Percentiles rank a stretch among this genome's conserved stretches.
These are phyloP conservation scores for Chlorella variabilis DNA, from an alignment of 163 green algal genomes.

Conservation along the genomic window DNA sequence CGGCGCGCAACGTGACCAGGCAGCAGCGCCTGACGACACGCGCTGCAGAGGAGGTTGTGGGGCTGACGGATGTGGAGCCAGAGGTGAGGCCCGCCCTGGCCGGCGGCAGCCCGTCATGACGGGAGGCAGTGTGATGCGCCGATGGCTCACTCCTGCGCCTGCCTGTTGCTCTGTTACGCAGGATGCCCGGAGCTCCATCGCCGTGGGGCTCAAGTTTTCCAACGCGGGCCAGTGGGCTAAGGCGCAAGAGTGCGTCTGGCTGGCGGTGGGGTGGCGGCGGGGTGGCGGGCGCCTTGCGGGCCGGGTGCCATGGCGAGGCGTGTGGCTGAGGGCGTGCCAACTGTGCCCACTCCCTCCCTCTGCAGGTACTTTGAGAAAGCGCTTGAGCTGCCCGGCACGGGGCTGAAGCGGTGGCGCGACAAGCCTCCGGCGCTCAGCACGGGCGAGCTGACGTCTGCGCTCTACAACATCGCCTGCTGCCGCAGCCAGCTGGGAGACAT, in stretches of 20 bases:
- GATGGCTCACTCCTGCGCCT: too few species aligned
- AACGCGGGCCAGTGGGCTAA: constrained; percentile 54
- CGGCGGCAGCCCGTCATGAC: too few species aligned
- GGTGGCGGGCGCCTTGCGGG: too few species aligned
- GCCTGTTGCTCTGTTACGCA: too few species aligned
- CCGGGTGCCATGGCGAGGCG: too few species aligned
- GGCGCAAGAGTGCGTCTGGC: too few species aligned
- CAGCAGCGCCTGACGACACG: neutral
- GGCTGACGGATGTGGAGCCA: neutral
- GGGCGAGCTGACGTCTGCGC: constrained; percentile 74
- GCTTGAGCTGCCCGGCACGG: constrained; percentile 79
- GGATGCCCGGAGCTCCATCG: constrained; percentile 72
- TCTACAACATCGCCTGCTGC: constrained; percentile 92
- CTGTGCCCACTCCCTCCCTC: too few species aligned
- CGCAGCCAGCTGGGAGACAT: constrained; percentile 61
- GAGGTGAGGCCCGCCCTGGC: neutral
- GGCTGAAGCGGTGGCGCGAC: constrained; percentile 83
- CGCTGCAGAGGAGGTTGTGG: neutral
- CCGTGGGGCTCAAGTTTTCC: constrained; percentile 65
- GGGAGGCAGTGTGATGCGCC: too few species aligned
- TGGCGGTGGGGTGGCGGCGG: too few species aligned
- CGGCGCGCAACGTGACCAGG: too few species aligned
- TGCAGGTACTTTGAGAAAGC: constrained; percentile 80
- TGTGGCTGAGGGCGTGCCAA: too few species aligned
- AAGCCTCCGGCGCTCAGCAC: constrained; percentile 73